These are phyloP conservation scores for Apiospora marii DNA, from an alignment of 2,329 filamentous ascomycete genomes.

Conservation along the genomic window DNA sequence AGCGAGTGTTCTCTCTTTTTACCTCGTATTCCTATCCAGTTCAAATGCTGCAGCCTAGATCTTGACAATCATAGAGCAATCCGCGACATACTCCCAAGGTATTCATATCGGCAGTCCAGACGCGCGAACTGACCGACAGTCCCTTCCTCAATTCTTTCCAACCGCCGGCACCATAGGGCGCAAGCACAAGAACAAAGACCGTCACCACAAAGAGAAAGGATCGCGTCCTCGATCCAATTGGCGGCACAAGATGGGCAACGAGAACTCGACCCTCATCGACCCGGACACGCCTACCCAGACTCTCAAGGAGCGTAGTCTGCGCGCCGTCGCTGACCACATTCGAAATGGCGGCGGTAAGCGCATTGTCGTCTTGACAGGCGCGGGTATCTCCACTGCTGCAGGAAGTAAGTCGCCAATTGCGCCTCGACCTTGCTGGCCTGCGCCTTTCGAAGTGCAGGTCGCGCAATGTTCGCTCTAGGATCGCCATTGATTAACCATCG, in stretches of 20 bases:
- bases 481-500: constrained; percentile 29
- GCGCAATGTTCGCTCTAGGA: constrained; percentile 5
- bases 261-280: constrained; percentile 73
- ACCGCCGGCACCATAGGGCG: constrained; percentile 24
- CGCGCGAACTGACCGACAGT: constrained; percentile 3
- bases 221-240: constrained; percentile 32
- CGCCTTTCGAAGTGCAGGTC: not conserved
- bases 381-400: constrained; percentile 82
- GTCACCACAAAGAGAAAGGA: constrained; percentile 21
- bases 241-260: constrained; percentile 80
- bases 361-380: constrained; percentile 90
- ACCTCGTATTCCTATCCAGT: not conserved
- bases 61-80: not conserved
- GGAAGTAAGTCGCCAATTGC: constrained; percentile 57
- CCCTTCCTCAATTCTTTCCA: not conserved
- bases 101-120: not conserved
- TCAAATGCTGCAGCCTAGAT: not conserved
- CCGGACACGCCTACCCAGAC: constrained; percentile 70
- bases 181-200: constrained; percentile 26
- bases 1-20: not conserved
- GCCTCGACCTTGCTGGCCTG: not conserved
- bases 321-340: constrained; percentile 83
- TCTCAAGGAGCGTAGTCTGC: constrained; percentile 72
- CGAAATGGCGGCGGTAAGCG: constrained; percentile 69
- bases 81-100: not conserved